phyloP scores from a whole-genome alignment of 805 yeast species.

The Yamadazyma olivae region DNA sequence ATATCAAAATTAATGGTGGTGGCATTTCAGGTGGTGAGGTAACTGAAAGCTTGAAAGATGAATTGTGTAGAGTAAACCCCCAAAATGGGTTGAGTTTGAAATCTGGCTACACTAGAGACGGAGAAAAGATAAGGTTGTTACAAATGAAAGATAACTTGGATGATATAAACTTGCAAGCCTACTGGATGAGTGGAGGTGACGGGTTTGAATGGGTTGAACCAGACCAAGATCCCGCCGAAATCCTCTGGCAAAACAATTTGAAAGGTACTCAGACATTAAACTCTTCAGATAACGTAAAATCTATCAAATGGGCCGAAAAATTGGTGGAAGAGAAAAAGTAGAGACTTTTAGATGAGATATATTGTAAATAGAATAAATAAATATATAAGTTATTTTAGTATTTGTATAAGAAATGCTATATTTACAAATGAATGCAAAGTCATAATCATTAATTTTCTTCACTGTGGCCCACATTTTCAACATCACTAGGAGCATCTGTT shows the following conservation, averaged over 20 bases:
- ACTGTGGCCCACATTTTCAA: no score
- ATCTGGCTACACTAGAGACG: constrained; percentile 36
- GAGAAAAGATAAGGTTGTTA: constrained; percentile 36
- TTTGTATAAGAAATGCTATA: no score
- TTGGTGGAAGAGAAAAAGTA: no score
- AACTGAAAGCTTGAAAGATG: constrained; percentile 30
- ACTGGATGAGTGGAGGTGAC: constrained; percentile 85
- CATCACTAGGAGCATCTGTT: no score
- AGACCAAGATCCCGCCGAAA: constrained; percentile 83
- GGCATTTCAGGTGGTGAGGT: constrained; percentile 36
- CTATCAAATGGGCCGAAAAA: constrained; percentile 41
- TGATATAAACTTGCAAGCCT: constrained; percentile 70
- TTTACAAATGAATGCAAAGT: no score
- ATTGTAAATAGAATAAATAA: no score
- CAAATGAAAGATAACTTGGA: constrained; percentile 53
- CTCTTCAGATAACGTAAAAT: constrained; percentile 10
- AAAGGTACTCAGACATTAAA: constrained; percentile 19
- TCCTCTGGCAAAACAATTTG: constrained; percentile 38
- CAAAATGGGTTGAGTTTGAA: constrained; percentile 21
- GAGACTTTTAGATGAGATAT: no score
- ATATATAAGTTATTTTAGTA: no score
- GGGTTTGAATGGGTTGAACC: constrained; percentile 90
- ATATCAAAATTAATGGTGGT: constrained; percentile 52
- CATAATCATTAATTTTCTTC: no score
- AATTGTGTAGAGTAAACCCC: constrained; percentile 31